Conservation (phyloP, 208 protist species). For the Trypanosoma avium region DNA sequence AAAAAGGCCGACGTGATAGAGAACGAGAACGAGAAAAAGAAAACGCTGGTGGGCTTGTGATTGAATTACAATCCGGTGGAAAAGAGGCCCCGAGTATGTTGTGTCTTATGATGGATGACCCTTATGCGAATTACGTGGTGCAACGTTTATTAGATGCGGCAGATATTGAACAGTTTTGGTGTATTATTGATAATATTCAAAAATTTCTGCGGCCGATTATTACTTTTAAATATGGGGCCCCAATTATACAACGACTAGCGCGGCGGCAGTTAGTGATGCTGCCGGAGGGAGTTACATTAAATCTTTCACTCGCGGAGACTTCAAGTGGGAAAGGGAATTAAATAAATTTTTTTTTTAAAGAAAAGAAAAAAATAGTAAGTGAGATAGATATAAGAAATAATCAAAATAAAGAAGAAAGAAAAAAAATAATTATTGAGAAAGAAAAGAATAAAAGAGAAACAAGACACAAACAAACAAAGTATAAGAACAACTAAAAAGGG, state of each 20-base stretch:
- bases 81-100: slow-evolving; percentile 69
- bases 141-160: slow-evolving; percentile 95
- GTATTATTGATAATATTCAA: slow-evolving; percentile 86
- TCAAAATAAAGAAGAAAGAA: neutral
- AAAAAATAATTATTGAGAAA: slow-evolving; percentile 4
- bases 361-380: slow-evolving; percentile 12
- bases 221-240: slow-evolving; percentile 95
- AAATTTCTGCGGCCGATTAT: slow-evolving; percentile 90
- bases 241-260: slow-evolving; percentile 94
- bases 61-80: slow-evolving; percentile 43
- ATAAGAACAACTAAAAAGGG: neutral
- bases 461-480: neutral
- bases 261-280: slow-evolving; percentile 68
- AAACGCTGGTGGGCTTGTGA: slow-evolving; percentile 66
- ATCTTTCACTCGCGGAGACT: neutral
- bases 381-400: neutral
- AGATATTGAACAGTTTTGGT: slow-evolving; percentile 73
- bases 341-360: neutral
- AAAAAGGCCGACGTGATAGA: slow-evolving; percentile 59
- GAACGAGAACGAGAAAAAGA: slow-evolving; percentile 83
- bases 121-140: slow-evolving; percentile 98
- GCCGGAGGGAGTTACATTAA: slow-evolving; percentile 36
- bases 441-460: neutral
- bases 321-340: neutral
- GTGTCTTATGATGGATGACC: slow-evolving; percentile 95